Percentiles rank a stretch among this genome's conserved stretches.
Conservation (phyloP, 75 land plant genomes). For the Ceratopteris richardii region DNA sequence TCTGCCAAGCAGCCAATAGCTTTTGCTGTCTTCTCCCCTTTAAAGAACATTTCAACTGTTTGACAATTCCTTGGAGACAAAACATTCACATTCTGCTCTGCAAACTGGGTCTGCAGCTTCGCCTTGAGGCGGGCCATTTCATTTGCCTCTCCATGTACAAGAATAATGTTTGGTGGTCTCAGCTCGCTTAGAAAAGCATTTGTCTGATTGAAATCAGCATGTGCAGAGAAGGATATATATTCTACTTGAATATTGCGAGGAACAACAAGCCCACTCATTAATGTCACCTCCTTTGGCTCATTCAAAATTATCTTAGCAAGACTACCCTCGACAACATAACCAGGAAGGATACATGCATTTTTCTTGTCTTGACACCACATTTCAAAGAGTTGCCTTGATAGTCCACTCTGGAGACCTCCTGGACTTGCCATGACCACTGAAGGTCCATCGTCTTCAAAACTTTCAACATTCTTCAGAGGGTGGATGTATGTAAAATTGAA, state of each 20-base stretch:
- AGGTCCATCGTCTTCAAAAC: conserved; percentile 85
- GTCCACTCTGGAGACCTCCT: conserved; percentile 81
- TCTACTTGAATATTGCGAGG: conserved; percentile 86
- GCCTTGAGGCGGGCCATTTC: conserved; percentile 95
- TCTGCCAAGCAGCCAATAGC: conserved; percentile 86
- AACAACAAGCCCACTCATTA: conserved; percentile 83
- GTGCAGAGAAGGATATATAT: conserved; percentile 98
- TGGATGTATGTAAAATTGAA: conserved; percentile 87
- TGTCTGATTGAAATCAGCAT: conserved; percentile 92
- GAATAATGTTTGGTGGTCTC: conserved; percentile 84
- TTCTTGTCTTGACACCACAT: conserved; percentile 89
- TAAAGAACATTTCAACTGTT: conserved; percentile 91
- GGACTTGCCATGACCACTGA: conserved; percentile 98
- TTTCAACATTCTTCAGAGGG: conserved; percentile 72
- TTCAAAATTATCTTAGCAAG: conserved; percentile 83
- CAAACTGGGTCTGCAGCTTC: conserved; percentile 69
- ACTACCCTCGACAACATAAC: conserved; percentile 93
- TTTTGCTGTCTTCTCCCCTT: conserved; percentile 90
- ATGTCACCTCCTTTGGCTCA: conserved; percentile 95
- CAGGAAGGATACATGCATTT: conserved; percentile 93
- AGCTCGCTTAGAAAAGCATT: conserved; percentile 87
- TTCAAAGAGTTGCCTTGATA: conserved; percentile 93
- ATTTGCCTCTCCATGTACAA: conserved; percentile 95
- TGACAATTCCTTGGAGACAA: conserved; percentile 93
- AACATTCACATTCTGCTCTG: conserved; percentile 77